phyloP scores from a whole-genome alignment of 768 basidiomycete genomes.

The Multifurca ochricompacta region DNA sequence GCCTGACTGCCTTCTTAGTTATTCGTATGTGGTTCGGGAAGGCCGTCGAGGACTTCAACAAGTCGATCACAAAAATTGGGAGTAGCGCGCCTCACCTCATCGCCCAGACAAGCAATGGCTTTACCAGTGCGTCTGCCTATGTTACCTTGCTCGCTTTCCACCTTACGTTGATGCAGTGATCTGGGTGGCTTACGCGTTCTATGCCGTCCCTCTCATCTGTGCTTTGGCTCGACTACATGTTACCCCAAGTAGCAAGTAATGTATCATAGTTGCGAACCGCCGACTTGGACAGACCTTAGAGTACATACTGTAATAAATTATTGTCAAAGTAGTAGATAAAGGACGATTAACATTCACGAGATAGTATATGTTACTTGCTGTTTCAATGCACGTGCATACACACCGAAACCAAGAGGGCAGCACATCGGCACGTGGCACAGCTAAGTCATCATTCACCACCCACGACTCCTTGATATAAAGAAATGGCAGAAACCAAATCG shows the following conservation, averaged over 20 bases:
- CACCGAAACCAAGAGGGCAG: no score
- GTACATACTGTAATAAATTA: conserved; percentile 1
- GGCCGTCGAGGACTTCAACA: conserved; percentile 70
- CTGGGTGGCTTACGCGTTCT: conserved; percentile 73
- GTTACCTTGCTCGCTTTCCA: background rate
- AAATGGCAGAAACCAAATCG: background rate
- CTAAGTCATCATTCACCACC: no score
- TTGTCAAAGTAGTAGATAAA: background rate
- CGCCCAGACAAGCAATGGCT: conserved; percentile 61
- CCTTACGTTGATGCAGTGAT: conserved; percentile 43
- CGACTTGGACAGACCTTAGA: background rate
- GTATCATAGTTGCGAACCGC: no score
- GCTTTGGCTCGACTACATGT: conserved; percentile 64
- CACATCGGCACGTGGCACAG: no score
- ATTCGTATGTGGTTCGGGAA: conserved; percentile 79
- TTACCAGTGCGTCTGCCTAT: conserved; percentile 50
- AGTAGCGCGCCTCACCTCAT: conserved; percentile 48
- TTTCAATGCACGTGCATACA: no score
- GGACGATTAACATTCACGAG: background rate
- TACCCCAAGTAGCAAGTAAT: conserved; percentile 36
- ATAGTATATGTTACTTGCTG: background rate
- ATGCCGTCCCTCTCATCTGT: conserved; percentile 58
- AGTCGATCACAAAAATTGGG: conserved; percentile 46
- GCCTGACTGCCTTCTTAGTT: conserved; percentile 60
- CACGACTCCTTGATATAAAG: no score